These are phyloP conservation scores for Hordeum marinum DNA, from an alignment of 176 grass and related monocot genomes.

Conservation along the genomic window DNA sequence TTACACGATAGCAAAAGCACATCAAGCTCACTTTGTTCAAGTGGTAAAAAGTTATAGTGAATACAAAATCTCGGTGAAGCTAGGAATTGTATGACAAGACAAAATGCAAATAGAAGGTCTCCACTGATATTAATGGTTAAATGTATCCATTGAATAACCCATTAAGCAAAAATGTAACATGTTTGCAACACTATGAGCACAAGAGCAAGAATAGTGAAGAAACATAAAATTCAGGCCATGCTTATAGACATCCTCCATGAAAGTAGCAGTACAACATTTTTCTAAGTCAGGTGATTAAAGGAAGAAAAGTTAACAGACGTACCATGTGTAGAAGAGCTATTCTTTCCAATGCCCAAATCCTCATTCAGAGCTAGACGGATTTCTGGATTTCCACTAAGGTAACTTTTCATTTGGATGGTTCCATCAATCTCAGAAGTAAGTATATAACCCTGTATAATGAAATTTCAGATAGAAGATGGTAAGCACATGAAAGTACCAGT, in stretches of 20 bases:
- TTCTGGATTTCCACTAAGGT: conserved; percentile 94
- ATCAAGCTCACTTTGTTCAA: not conserved
- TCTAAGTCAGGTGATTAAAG: not conserved
- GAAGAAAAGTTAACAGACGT: conserved; percentile 8
- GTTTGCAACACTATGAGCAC: conserved; percentile 1
- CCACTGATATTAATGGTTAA: not conserved
- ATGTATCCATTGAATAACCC: not conserved
- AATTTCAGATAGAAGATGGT: conserved; percentile 11
- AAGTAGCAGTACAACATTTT: not conserved
- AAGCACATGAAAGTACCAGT: not conserved
- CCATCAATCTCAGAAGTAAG: conserved; percentile 99
- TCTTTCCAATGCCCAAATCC: conserved; percentile 90
- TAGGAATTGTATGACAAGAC: not conserved
- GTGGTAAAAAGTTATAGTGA: not conserved
- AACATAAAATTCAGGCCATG: not conserved
- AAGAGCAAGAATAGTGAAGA: not conserved
- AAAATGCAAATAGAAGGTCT: conserved; percentile 3
- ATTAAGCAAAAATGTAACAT: not conserved
- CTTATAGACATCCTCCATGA: not conserved
- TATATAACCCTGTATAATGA: conserved; percentile 78
- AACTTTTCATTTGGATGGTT: conserved; percentile 99
- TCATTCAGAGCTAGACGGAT: conserved; percentile 98
- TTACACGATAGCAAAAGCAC: not conserved
- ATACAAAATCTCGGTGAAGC: not conserved
- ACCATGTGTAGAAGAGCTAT: conserved; percentile 68